These are phyloP conservation scores for Gnomoniopsis smithogilvyi DNA, from an alignment of 2,329 filamentous ascomycete species.

Conservation along the genomic window DNA sequence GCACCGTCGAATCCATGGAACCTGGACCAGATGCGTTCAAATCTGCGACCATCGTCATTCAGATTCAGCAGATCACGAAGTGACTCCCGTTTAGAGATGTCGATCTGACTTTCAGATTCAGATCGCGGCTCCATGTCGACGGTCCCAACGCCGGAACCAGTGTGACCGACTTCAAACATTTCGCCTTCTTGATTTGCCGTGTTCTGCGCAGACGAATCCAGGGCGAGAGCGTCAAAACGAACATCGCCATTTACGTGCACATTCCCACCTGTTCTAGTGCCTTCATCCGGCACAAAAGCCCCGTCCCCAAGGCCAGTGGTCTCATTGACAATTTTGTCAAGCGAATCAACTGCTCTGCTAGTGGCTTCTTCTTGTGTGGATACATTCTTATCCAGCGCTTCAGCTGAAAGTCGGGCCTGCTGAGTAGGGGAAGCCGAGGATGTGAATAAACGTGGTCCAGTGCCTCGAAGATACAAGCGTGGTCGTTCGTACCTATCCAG, in stretches of 20 bases:
- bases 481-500: slow-evolving; percentile 20
- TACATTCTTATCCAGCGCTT: background rate
- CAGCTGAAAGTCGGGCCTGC: background rate
- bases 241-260: background rate
- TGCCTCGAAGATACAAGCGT: slow-evolving; percentile 11
- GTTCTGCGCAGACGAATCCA: background rate
- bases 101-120: background rate
- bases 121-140: background rate
- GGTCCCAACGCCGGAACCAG: background rate
- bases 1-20: background rate
- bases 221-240: background rate
- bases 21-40: slow-evolving; percentile 6
- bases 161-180: background rate
- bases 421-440: slow-evolving; percentile 22
- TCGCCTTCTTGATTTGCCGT: background rate
- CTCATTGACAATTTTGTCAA: background rate
- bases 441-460: slow-evolving; percentile 23
- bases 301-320: background rate
- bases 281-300: background rate
- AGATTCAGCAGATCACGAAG: slow-evolving; percentile 1
- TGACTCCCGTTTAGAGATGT: background rate
- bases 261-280: background rate
- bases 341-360: background rate
- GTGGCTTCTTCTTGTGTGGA: background rate
- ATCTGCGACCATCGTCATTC: background rate